phyloP scores from a whole-genome alignment of 257 asterid genomes.

The Plantago ovata region DNA sequence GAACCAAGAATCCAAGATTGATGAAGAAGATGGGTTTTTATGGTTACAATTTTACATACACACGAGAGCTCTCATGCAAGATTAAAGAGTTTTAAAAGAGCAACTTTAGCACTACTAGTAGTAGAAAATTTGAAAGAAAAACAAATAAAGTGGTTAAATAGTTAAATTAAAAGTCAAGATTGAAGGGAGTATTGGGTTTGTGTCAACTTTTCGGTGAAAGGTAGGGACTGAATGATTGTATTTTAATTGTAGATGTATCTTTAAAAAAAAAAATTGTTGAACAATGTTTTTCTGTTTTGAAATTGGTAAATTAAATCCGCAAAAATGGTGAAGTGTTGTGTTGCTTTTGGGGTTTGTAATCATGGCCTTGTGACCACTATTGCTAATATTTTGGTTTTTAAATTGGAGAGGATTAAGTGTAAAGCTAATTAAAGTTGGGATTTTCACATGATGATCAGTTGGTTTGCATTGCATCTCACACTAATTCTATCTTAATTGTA shows the following conservation, averaged over 20 bases:
- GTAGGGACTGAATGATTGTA: constrained; percentile 26
- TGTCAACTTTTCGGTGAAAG: constrained; percentile 85
- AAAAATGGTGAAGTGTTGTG: constrained; percentile 41
- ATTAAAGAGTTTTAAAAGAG: constrained; percentile 28
- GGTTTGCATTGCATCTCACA: constrained; percentile 23
- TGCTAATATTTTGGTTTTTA: constrained; percentile 21
- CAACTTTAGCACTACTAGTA: constrained; percentile 16
- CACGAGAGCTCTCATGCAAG: constrained; percentile 51
- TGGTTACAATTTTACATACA: neutral
- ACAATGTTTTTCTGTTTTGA: constrained; percentile 3
- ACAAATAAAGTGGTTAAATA: constrained; percentile 2
- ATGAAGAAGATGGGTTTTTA: constrained; percentile 25
- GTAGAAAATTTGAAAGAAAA: neutral
- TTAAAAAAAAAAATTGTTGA: too few species aligned
- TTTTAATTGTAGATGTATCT: constrained; percentile 24
- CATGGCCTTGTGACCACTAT: constrained; percentile 47
- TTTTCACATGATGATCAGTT: constrained; percentile 27
- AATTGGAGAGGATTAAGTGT: constrained; percentile 32
- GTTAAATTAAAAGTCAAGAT: constrained; percentile 37
- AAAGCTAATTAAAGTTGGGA: constrained; percentile 48
- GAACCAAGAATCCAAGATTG: constrained; percentile 8
- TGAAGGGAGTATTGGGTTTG: too few species aligned
- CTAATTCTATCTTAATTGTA: constrained; percentile 3
- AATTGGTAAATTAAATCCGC: constrained; percentile 6
- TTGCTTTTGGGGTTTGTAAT: constrained; percentile 70